A percentile compares a stretch with the other conserved stretches of the same genome.
phyloP scores from a whole-genome alignment of 495 filamentous ascomycete species.

The Lasiosphaeriaceae sp. region DNA sequence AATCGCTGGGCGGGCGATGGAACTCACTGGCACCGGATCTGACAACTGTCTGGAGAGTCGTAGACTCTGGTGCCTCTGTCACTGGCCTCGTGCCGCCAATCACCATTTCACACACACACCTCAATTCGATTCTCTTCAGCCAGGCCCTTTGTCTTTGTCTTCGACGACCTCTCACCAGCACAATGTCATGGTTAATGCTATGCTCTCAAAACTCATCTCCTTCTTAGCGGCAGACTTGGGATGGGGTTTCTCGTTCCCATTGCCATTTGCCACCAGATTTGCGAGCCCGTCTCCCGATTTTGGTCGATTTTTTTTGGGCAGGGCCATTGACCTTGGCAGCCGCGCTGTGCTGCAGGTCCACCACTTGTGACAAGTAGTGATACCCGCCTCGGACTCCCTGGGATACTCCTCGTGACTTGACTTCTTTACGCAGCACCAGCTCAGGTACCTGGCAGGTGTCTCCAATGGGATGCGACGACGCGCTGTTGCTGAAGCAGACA shows the following conservation, averaged over 20 bases:
- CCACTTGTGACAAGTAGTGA: not conserved
- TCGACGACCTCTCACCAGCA: too few relatives aligned
- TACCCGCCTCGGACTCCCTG: too few relatives aligned
- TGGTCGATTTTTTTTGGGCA: not conserved
- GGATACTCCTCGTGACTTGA: slow-evolving; percentile 5
- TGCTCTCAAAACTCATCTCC: not conserved
- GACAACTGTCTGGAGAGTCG: too few relatives aligned
- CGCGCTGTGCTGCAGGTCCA: not conserved
- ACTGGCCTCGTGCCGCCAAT: too few relatives aligned
- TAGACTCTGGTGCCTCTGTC: too few relatives aligned
- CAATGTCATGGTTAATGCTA: too few relatives aligned
- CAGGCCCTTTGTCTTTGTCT: too few relatives aligned
- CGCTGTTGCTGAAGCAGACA: not conserved
- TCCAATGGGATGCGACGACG: slow-evolving; percentile 14
- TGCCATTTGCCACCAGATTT: not conserved
- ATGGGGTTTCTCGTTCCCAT: not conserved
- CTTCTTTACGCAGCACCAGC: slow-evolving; percentile 17
- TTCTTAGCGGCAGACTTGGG: too few relatives aligned
- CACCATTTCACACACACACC: too few relatives aligned
- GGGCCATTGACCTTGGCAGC: not conserved
- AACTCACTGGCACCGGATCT: too few relatives aligned
- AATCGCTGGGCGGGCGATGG: not conserved
- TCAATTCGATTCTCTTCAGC: too few relatives aligned
- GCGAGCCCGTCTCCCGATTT: not conserved
- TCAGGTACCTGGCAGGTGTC: slow-evolving; percentile 1